Percentiles rank a stretch among this genome's conserved stretches.
Conservation (phyloP, 805 yeast species). For the Barnettozyma sucrosica region DNA sequence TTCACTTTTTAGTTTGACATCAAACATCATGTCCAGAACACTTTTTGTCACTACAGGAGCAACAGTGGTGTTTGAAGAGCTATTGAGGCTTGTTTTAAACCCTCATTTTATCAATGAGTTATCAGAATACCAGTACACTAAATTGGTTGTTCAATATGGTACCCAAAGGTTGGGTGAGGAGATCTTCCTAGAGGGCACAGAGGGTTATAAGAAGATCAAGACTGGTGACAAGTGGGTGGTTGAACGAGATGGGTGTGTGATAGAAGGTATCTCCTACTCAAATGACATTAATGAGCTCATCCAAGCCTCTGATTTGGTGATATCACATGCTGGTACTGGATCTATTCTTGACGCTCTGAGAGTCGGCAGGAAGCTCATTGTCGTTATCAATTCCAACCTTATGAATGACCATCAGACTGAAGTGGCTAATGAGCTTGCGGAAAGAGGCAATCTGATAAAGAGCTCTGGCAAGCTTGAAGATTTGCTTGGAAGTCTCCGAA, state of each 20-base stretch:
- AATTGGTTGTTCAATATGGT: conserved; percentile 59
- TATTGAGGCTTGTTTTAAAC: conserved; percentile 42
- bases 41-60: conserved; percentile 82
- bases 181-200: conserved; percentile 16
- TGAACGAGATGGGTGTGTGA: conserved; percentile 15
- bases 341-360: conserved; percentile 78
- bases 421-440: conserved; percentile 53
- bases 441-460: conserved; percentile 28
- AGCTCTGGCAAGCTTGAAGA: conserved; percentile 12
- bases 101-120: conserved; percentile 32
- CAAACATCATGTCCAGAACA: background rate
- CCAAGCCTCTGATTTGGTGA: conserved; percentile 46
- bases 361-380: conserved; percentile 49
- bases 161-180: conserved; percentile 25
- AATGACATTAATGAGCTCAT: conserved; percentile 38
- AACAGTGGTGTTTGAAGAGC: conserved; percentile 68
- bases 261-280: conserved; percentile 45
- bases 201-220: background rate
- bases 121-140: conserved; percentile 31
- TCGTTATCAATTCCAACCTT: conserved; percentile 63
- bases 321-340: conserved; percentile 92
- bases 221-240: conserved; percentile 1
- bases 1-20: background rate
- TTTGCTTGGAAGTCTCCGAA: conserved; percentile 14
- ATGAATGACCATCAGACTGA: conserved; percentile 87